Evolutionary conservation across 345 rosid genomes (phyloP), one percentile per base, ranked within the genome.

Genomic region (Citrus australasica): DNA sequence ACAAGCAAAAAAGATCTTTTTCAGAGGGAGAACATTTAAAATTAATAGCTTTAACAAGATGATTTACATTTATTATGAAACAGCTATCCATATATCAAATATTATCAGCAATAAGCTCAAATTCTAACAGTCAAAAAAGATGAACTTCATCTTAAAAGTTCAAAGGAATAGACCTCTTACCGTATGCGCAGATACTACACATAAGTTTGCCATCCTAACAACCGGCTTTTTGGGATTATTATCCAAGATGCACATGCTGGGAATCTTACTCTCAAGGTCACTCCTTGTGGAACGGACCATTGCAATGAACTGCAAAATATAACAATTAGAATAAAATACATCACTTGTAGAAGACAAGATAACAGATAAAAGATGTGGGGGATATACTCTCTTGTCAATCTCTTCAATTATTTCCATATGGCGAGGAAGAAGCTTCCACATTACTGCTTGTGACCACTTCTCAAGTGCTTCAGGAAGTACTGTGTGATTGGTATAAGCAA

Each of bases 341-440:
- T n/a, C 13, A 73, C 13, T 73, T 61, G 58, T 76, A 79, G 40
- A 69, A 32, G 38, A n/a, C 51, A 51, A 79, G 67, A 80, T 60
- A 24, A 55, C 24, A 37, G 56, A n/a, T n/a, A 22, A 69, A 68
- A 75, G 70, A 32, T 73, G 32, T 38, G 71, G 28, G 62, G 51
- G 63, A 67, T 90, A 67, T 90, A 93, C 99, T 91, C 98, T 88
- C 79, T 84, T 95, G 82, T 95, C 95, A 74, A 93, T 92, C 83
- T 95, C 99, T 82, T 86, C 93, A 83, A 93, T 93, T 83, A 95
- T 95, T 83, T 95, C 99, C 98, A 95, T 92, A 82, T 93, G 99
- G 77, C 99, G 99, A 84, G 99, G 99, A 84, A 95, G 97, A 83
- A 95, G 96, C 87, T 95, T 95, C 97, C 94, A 79, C 97, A 92